These are phyloP conservation scores for Vitis hybrid DNA, from an alignment of 177 flowering plant species.

Conservation along the genomic window DNA sequence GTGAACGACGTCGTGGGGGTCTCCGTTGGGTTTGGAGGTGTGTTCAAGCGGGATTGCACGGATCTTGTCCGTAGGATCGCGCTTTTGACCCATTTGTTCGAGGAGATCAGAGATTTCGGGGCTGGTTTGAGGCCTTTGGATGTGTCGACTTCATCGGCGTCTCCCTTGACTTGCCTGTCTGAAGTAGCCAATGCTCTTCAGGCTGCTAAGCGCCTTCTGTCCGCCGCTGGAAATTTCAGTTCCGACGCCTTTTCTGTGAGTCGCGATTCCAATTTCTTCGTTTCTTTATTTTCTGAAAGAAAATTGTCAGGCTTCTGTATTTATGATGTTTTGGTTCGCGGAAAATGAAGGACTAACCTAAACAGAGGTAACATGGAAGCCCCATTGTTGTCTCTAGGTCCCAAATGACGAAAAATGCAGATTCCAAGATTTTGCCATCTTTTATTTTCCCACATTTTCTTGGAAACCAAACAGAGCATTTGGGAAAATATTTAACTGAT, in stretches of 20 bases:
- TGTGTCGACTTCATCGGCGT: constrained; percentile 22
- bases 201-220: constrained; percentile 54
- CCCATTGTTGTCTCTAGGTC: too few species aligned
- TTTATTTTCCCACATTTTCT: too few species aligned
- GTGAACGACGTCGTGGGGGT: constrained; percentile 40
- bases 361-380: too few species aligned
- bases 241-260: constrained; percentile 39
- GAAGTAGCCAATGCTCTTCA: constrained; percentile 49
- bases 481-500: too few species aligned
- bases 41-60: constrained; percentile 64
- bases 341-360: too few species aligned
- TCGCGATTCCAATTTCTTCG: neutral
- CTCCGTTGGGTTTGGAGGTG: constrained; percentile 23
- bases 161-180: constrained; percentile 29
- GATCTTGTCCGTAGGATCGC: constrained; percentile 71
- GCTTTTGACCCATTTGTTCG: constrained; percentile 71
- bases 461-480: too few species aligned
- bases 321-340: too few species aligned
- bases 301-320: too few species aligned
- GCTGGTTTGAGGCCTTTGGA: constrained; percentile 9
- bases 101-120: constrained; percentile 63
- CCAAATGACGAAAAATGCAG: too few species aligned
- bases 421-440: too few species aligned
- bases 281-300: neutral
- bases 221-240: constrained; percentile 33